Base-by-base conservation (phyloP, 495 filamentous ascomycete species). In the Penicillium nucicola region DNA sequence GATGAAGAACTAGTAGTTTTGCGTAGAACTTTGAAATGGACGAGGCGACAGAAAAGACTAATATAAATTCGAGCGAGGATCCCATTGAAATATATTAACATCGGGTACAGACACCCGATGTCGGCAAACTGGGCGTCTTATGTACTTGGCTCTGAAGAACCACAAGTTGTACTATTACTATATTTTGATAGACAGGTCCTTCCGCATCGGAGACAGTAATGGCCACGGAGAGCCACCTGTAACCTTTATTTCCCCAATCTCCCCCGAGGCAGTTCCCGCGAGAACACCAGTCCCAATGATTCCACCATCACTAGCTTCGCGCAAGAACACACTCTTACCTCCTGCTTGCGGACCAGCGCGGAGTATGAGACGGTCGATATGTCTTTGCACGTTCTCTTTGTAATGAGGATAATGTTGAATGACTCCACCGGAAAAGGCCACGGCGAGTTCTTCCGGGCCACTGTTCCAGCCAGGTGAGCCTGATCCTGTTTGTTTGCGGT, bases 321-420 rank as follows among this genome's bases (percentile, higher is more conserved):
- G 69, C 40, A 89, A 62, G 15, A 82, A 71, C 7, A 89, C 74
- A 46, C 74, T 75, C 40, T 83, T 76, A 3, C 75, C 76, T 10
- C 62, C 62, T 19, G 76, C 65, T 2, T 69, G 61, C 2, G 69
- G 69, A 25, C 78, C 78, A 25, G 79, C 77, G 12, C 67, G 67
- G 4, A 70, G 57, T 17, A 86, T 57, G 2, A 89, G 76, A 15
- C 72, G 66, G 60, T 88, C 80, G 19, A 89, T 71, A 57, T 83
- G 83, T 45, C 58, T 49, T 59, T 87, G 84, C 43, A 83, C 80
- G 37, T 79, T 79, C 22, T 72, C 65, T 32, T 85, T 71, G 57
- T 85, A 89, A 49, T 79, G 60, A n/a, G 85, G 86, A 57, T 88
- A 88, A 52, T 85, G 78, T 22, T 81, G 78, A 33, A 89, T 88